Evolutionary conservation across 192 early-diverging fungal species (phyloP), one percentile per base, ranked within the genome.

Genomic region (Backusella westeae): DNA sequence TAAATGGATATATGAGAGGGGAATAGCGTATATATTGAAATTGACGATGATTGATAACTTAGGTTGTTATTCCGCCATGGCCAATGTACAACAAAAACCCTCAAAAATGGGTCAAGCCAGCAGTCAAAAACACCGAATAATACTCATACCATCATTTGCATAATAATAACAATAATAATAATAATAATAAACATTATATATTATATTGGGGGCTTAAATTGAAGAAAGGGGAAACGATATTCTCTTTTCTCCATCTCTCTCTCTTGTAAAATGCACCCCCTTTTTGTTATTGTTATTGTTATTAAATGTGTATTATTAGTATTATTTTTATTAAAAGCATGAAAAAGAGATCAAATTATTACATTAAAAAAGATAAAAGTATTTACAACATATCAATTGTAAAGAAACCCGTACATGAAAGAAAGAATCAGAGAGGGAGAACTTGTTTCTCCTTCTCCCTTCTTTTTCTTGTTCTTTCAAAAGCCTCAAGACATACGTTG

Each of bases 41-140:
- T 7, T 71, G 23, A 71, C 5, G 0, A 2, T 17, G 9, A 71
- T 21, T 32, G 6, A 59, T 53, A 32, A 6, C 7, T 23, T 63
- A 74, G 72, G n/a, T 74, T 38, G 72, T 65, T n/a, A 34, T 74
- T n/a, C 72, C 72, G n/a, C 72, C 72, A 32, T 74, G 72, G 72
- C 72, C 72, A 63, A 65, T 74, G 72, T 74, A 74, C 23, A 74
- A 74, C 23, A 52, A 59, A 42, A 35, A 56, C n/a, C 72, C 72
- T 63, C 72, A 63, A 34, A 19, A 19, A 14, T 74, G 70, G 70
- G 26, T 71, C 8, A 71, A 38, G 3, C 29, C 38, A 19, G 12
- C 32, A 32, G 29, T 32, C n/a, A 44, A 44, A 32, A 69, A 69
- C 23, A 59, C 53, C 1, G 53, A 59, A 23, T 59, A 59, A 17